Evolutionary conservation across 2,329 filamentous ascomycete species (phyloP), one percentile per base, ranked within the genome.

Genomic region (Aspergillus eucalypticola): DNA sequence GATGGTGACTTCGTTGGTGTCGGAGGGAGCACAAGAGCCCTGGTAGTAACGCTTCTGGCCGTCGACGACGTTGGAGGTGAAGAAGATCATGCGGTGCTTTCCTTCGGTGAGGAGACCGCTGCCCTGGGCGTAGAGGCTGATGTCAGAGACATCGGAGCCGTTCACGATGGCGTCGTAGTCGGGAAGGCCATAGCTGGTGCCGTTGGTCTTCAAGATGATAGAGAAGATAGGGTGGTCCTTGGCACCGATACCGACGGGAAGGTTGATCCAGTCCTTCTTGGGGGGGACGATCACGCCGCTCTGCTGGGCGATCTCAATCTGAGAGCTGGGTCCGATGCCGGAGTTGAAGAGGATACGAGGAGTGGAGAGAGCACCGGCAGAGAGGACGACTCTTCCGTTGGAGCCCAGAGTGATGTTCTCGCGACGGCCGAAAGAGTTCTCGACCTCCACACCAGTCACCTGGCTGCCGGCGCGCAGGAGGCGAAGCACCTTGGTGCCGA

Each of bases 291-390:
- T 46, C 6, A 80, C 77, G 19, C 67, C 72, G 58, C 79, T 81
- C 64, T 70, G 72, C 69, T 79, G 75, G 41, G 82, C 82, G 23
- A 76, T 71, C 46, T 72, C 72, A 49, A 83, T 78, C 69, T 81
- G 78, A 48, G 76, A 77, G 54, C 75, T 73, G 21, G 87, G 87
- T 4, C 88, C 89, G 64, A 90, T 91, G 65, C 89, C 52, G 27
- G 60, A 67, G 64, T 88, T 82, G 75, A 90, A 81, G 2, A 91
- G 81, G 51, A 92, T 78, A 75, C 89, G 89, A 13, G 88, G 81
- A 2, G 87, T 87, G n/a, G 87, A 87, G 63, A 91, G 90, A 1
- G 88, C 79, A 51, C 89, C 89, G 1, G 87, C 85, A 17, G 89
- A 84, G 32, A 91, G 77, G 65, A 91, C 84, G 48, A 91, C 88